These are phyloP conservation scores for Stentor coeruleus DNA, from an alignment of 73 alveolate genomes.

Conservation along the genomic window DNA sequence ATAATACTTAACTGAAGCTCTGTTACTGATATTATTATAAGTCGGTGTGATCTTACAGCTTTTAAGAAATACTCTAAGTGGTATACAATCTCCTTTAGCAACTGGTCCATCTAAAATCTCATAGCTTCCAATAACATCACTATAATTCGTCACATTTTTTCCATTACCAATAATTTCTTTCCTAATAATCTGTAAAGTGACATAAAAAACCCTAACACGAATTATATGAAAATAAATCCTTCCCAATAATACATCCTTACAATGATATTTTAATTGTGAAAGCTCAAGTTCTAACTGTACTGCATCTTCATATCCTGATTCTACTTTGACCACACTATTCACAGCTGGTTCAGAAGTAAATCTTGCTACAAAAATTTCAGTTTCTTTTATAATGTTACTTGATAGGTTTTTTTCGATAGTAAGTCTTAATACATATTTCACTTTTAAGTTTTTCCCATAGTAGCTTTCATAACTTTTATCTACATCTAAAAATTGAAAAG, in stretches of 20 bases:
- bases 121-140: conserved; percentile 58
- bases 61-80: conserved; percentile 77
- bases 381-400: conserved; percentile 52
- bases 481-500: conserved; percentile 64
- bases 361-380: conserved; percentile 55
- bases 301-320: conserved; percentile 91
- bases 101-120: conserved; percentile 95
- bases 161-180: conserved; percentile 78
- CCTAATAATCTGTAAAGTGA: conserved; percentile 73
- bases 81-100: conserved; percentile 79
- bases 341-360: conserved; percentile 44
- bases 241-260: conserved; percentile 76
- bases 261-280: conserved; percentile 57
- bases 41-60: conserved; percentile 89
- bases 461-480: conserved; percentile 61
- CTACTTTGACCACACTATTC: conserved; percentile 55
- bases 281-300: conserved; percentile 86
- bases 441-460: background rate
- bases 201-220: conserved; percentile 76
- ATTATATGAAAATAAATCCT: conserved; percentile 80
- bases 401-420: background rate
- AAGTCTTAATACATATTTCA: conserved; percentile 10
- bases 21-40: conserved; percentile 71
- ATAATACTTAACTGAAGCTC: conserved; percentile 72
- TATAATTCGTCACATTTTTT: conserved; percentile 49